A percentile compares a stretch with the other conserved stretches of the same genome.
phyloP scores from a whole-genome alignment of 1,284 basidiomycete genomes.

The Abortiporus biennis region DNA sequence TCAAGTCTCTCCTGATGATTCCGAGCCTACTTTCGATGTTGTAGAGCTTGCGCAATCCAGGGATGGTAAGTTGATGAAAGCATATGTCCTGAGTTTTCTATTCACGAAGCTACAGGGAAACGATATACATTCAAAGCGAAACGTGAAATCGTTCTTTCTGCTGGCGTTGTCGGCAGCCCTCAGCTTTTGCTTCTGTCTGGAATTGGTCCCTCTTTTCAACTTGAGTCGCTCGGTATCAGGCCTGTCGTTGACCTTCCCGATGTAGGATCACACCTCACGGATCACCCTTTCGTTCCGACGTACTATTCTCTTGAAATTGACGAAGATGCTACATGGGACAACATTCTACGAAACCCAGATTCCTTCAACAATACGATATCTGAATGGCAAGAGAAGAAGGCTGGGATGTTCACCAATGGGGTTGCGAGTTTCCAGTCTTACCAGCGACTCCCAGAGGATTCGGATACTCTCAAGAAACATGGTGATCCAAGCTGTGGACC shows the following conservation, averaged over 20 bases:
- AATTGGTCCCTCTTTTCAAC: constrained; percentile 10
- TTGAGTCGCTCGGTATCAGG: constrained; percentile 18
- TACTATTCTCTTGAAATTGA: constrained; percentile 14
- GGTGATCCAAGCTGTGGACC: constrained; percentile 15
- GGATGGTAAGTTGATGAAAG: constrained; percentile 11
- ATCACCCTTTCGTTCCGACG: constrained; percentile 23
- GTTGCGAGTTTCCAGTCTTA: constrained; percentile 18
- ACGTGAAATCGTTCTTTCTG: constrained; percentile 14
- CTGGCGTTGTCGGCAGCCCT: constrained; percentile 12
- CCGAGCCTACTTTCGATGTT: constrained; percentile 21
- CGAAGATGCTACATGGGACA: constrained; percentile 15
- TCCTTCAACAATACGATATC: constrained; percentile 3
- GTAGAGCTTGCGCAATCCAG: constrained; percentile 26
- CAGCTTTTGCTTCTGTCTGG: constrained; percentile 14
- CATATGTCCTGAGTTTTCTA: constrained; percentile 1
- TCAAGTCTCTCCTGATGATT: constrained; percentile 9
- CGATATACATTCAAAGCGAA: constrained; percentile 15
- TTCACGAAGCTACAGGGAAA: constrained; percentile 11
- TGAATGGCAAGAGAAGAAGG: constrained; percentile 17
- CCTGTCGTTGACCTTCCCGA: constrained; percentile 26
- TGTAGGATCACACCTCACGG: constrained; percentile 28
- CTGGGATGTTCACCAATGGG: constrained; percentile 19
- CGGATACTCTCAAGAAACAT: constrained; percentile 4
- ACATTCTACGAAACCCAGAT: constrained; percentile 11
- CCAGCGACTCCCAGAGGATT: constrained; percentile 17